Evolutionary conservation across 2,329 filamentous ascomycete species (phyloP), one percentile per base, ranked within the genome.

Genomic region (Calonectria hongkongensis): DNA sequence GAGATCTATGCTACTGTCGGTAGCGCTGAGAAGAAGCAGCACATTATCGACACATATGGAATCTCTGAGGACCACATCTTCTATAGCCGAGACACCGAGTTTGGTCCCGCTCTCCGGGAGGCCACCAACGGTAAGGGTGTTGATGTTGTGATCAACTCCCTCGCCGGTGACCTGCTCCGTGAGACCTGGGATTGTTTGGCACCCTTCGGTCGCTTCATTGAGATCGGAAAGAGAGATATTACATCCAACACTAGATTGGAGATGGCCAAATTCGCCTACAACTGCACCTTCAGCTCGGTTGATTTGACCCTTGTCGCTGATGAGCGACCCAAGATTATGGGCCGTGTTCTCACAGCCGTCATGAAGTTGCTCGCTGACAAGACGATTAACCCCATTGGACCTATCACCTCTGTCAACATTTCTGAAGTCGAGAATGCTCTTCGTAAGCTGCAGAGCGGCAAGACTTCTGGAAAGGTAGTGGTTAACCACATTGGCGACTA

Each of bases 401-500:
- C 85, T 12, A 74, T 86, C 48, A 83, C 82, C 0, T 54, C 73
- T 3, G 82, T 85, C 71, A 73, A 81, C 2, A 83, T 86, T 21
- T 85, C 84, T 2, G 83, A 86, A n/a, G 79, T 85, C 10, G 84
- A 85, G 66, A 74, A 76, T 5, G 83, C 83, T 0, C 79, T 87
- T 43, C 84, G 84, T 39, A 80, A 80, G 25, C 75, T 85, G 16
- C 83, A 85, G 73, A 78, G 76, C 30, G 80, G 80, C 18, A 82
- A 81, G 70, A 80, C 82, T 2, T 79, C 84, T n/a, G 86, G 85
- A 4, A 88, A 87, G 77, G 68, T 86, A 1, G 84, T 87, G 18
- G 84, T 89, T 2, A 82, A 86, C n/a, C 86, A 86, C 3, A 75
- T 81, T 15, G 75, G 82, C 4, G 80, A 81, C 3, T 85, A 88